Evolutionary conservation across 2,329 filamentous ascomycete genomes (phyloP).

Genomic region (Colletotrichum endophyticum): DNA sequence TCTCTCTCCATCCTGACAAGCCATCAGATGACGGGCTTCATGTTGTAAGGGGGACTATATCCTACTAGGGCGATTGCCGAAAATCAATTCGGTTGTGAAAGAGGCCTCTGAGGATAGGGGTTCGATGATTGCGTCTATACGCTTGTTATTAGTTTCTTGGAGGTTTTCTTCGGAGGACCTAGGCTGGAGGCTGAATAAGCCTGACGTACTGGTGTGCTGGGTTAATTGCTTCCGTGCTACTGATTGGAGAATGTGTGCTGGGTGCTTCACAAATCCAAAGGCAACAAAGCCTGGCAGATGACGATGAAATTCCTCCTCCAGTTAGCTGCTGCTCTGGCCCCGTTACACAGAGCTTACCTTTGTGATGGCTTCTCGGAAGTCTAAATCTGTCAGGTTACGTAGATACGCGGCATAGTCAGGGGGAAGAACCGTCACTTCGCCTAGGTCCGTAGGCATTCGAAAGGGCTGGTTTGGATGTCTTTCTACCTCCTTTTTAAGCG

Average conservation of each 20-base stretch:
- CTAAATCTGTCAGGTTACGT: not conserved
- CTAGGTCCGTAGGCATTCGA: not conserved
- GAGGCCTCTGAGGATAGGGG: not conserved
- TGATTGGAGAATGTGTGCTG: not conserved
- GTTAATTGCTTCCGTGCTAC: not conserved
- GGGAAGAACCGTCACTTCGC: not conserved
- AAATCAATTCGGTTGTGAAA: not conserved
- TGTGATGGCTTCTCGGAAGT: not conserved
- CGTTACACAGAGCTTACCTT: not conserved
- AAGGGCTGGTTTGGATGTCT: not conserved
- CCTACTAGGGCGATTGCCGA: not conserved
- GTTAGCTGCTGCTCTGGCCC: not conserved
- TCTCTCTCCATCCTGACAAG: slow-evolving; percentile 25
- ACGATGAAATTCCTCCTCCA: not conserved
- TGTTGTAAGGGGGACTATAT: fast-evolving
- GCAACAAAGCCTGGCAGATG: not conserved
- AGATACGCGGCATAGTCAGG: not conserved
- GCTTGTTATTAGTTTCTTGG: not conserved
- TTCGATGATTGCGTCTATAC: not conserved
- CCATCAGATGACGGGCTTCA: not conserved
- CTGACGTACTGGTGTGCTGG: not conserved
- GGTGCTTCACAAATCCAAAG: not conserved
- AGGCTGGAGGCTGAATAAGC: not conserved
- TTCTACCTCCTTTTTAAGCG: not conserved
- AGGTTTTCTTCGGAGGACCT: not conserved